Evolutionary conservation across 2,329 filamentous ascomycete genomes (phyloP).

Genomic region (Ophiostoma montium): DNA sequence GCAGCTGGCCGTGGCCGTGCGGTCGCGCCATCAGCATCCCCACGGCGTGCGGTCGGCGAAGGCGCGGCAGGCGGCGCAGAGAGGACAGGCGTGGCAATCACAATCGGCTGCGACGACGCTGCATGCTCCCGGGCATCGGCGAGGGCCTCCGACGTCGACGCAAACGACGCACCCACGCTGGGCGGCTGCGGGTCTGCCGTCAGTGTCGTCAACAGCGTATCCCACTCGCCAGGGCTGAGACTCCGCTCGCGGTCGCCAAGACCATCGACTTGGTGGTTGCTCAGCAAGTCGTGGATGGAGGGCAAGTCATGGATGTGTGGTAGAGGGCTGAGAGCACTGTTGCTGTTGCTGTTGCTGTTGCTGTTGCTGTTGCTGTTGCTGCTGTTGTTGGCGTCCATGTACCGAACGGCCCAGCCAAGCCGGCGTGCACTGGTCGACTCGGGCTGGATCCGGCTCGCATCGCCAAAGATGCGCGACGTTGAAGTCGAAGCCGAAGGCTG

Average conservation of each 20-base stretch:
- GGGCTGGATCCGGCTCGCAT: constrained; percentile 1
- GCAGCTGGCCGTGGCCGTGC: not conserved
- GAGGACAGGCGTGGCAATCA: not conserved
- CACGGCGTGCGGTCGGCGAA: not conserved
- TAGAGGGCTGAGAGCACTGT: too few species aligned
- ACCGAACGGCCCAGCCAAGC: constrained; percentile 3
- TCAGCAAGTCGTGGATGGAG: not conserved
- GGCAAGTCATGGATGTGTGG: not conserved
- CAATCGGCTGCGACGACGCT: constrained; percentile 4
- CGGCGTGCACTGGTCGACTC: not conserved
- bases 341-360: too few species aligned
- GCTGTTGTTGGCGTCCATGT: not conserved
- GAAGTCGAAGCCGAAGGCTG: not conserved
- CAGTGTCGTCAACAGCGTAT: constrained; percentile 65
- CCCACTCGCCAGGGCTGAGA: constrained; percentile 67
- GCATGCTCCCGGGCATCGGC: constrained; percentile 12
- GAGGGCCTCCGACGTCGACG: constrained; percentile 45
- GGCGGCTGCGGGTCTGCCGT: constrained; percentile 70
- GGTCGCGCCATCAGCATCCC: not conserved
- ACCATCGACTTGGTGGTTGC: constrained; percentile 40
- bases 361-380: too few species aligned
- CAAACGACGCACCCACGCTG: constrained; percentile 70
- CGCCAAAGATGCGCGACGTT: constrained; percentile 7
- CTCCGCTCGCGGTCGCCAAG: constrained; percentile 76
- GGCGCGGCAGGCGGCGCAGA: constrained; percentile 4